These are phyloP conservation scores for Acanthamoeba royreba DNA, from an alignment of 208 protist genomes.

Conservation along the genomic window DNA sequence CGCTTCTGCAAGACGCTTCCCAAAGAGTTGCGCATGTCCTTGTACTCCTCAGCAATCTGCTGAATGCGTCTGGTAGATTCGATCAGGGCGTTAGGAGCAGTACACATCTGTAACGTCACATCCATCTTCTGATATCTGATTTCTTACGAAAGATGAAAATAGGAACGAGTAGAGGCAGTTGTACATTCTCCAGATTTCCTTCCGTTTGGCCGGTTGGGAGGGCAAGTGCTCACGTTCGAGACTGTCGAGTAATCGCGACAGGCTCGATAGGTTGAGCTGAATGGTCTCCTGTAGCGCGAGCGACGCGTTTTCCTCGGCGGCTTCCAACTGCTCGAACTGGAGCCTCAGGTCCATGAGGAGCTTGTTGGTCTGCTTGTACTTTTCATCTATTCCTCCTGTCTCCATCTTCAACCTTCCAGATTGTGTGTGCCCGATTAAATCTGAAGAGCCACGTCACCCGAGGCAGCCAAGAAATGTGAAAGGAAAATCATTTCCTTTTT, in stretches of 20 bases:
- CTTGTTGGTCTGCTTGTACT: slow-evolving; percentile 33
- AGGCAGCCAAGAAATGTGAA: too few species aligned
- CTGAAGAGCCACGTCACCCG: too few species aligned
- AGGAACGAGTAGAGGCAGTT: neutral
- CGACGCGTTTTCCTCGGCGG: neutral
- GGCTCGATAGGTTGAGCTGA: neutral
- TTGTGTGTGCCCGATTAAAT: too few species aligned
- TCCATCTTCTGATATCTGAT: too few species aligned
- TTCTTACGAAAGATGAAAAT: neutral
- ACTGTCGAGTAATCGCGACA: neutral
- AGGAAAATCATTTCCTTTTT: too few species aligned
- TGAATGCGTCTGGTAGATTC: neutral
- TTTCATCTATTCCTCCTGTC: neutral
- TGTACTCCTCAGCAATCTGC: neutral
- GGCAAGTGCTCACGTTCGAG: neutral
- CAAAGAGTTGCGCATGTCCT: slow-evolving; percentile 21
- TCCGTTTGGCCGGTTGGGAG: neutral
- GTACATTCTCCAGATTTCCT: slow-evolving; percentile 38
- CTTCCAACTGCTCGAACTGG: slow-evolving; percentile 13
- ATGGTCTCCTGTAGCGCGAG: neutral
- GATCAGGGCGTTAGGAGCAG: neutral
- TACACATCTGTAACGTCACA: too few species aligned
- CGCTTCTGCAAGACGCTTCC: slow-evolving; percentile 23
- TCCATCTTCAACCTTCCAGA: neutral
- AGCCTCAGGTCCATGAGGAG: neutral